Percentiles rank a stretch among this genome's conserved stretches.
Evolutionary conservation across 495 filamentous ascomycete species (phyloP).

Genomic region (Niebla homalea): DNA sequence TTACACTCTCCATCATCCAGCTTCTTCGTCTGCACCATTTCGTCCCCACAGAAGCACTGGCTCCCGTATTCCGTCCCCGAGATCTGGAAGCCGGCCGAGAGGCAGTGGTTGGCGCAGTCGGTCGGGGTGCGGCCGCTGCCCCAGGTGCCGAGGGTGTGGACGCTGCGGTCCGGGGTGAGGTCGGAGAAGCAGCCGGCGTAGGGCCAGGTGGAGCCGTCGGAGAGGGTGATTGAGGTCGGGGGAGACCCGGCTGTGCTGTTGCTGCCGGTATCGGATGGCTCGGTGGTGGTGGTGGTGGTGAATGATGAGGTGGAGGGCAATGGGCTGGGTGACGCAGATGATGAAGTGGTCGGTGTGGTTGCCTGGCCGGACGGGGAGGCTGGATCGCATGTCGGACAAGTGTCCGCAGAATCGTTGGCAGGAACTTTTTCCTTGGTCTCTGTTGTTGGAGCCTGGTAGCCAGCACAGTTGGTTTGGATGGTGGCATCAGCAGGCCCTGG

Average conservation of each 20-base stretch:
- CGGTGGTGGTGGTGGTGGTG: background rate
- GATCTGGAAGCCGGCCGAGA: constrained; percentile 8
- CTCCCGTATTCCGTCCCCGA: constrained; percentile 15
- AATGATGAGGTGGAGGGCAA: background rate
- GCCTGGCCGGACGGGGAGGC: background rate
- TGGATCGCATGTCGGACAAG: background rate
- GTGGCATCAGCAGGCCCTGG: constrained; percentile 5
- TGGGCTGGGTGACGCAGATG: background rate
- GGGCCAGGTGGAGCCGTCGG: constrained; percentile 5
- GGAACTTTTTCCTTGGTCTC: background rate
- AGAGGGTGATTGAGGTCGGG: constrained; percentile 4
- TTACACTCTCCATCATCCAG: constrained; percentile 8
- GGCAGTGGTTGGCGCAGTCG: constrained; percentile 11
- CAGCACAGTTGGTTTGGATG: constrained; percentile 1
- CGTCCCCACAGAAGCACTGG: constrained; percentile 18
- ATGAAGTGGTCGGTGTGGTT: background rate
- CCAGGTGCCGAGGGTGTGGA: constrained; percentile 11
- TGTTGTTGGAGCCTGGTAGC: background rate
- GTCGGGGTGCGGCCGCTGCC: constrained; percentile 2
- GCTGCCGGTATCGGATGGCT: background rate
- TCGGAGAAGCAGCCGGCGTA: constrained; percentile 11
- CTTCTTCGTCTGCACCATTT: constrained; percentile 3
- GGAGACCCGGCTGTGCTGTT: background rate
- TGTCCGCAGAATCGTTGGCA: background rate
- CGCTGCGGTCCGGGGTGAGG: constrained; percentile 2